Evolutionary conservation across 2,329 filamentous ascomycete genomes (phyloP).

Genomic region (Neofusicoccum sp.): DNA sequence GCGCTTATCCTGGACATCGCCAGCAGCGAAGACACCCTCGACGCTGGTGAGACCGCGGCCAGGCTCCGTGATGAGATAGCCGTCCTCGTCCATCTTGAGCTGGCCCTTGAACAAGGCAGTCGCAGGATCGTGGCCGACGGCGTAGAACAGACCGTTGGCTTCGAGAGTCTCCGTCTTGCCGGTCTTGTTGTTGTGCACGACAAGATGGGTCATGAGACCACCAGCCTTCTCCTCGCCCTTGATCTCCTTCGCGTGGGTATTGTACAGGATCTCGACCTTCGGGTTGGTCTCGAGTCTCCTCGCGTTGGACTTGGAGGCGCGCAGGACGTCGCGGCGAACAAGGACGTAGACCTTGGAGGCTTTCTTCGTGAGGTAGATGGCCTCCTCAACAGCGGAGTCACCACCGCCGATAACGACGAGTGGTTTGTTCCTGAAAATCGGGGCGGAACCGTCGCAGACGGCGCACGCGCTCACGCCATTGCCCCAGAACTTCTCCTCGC

Average conservation of each 20-base stretch:
- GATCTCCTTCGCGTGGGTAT: conserved; percentile 79
- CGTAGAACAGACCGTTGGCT: conserved; percentile 94
- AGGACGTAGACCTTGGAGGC: conserved; percentile 92
- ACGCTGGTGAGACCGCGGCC: conserved; percentile 87
- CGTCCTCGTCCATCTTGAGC: conserved; percentile 83
- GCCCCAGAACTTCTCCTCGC: conserved; percentile 97
- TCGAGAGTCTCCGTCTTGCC: conserved; percentile 81
- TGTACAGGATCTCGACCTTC: conserved; percentile 89
- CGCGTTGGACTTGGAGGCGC: conserved; percentile 91
- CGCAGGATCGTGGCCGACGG: conserved; percentile 94
- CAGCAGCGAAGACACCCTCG: conserved; percentile 91
- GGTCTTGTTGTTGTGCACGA: conserved; percentile 76
- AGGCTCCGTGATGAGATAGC: conserved; percentile 86
- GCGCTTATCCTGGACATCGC: conserved; percentile 97
- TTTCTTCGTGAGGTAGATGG: conserved; percentile 97
- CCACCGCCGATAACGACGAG: conserved; percentile 95
- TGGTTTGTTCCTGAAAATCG: conserved; percentile 96
- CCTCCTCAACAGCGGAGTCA: conserved; percentile 96
- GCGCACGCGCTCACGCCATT: conserved; percentile 95
- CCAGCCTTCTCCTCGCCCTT: conserved; percentile 74
- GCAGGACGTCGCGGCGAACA: conserved; percentile 82
- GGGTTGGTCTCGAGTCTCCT: conserved; percentile 78
- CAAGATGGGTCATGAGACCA: conserved; percentile 85
- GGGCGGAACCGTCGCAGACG: conserved; percentile 94
- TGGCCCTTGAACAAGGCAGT: conserved; percentile 89